A percentile compares a stretch with the other conserved stretches of the same genome.
phyloP scores from a whole-genome alignment of 345 rosid genomes.

The Cardiospermum halicacabum region DNA sequence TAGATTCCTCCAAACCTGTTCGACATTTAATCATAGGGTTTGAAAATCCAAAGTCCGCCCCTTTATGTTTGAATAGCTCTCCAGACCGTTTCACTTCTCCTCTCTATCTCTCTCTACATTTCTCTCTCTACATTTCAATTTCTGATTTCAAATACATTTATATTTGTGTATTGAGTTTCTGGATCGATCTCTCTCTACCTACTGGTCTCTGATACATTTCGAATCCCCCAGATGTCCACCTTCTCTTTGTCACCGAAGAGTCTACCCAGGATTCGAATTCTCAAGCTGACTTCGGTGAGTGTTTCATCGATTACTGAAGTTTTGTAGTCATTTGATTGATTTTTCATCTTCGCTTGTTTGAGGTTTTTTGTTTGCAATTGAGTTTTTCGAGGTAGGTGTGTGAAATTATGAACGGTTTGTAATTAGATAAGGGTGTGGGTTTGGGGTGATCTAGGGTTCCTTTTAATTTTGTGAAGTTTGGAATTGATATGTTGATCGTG shows the following conservation, averaged over 20 bases:
- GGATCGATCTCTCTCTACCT: constrained; percentile 18
- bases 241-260: constrained; percentile 12
- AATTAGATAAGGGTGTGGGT: background rate
- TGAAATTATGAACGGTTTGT: constrained; percentile 6
- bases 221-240: constrained; percentile 44
- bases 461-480: constrained; percentile 3
- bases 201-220: constrained; percentile 1
- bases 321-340: constrained; percentile 16
- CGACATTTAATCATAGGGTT: constrained; percentile 46
- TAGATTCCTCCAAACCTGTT: constrained; percentile 20
- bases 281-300: constrained; percentile 40
- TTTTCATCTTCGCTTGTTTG: constrained; percentile 5
- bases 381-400: background rate
- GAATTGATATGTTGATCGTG: constrained; percentile 11
- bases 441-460: background rate
- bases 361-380: background rate
- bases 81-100: constrained; percentile 42
- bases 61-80: constrained; percentile 53
- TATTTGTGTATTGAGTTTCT: constrained; percentile 16
- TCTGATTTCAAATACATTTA: background rate
- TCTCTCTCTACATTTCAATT: background rate
- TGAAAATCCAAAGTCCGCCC: constrained; percentile 50
- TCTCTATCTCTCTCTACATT: constrained; percentile 12
- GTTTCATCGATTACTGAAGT: background rate
- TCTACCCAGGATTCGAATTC: constrained; percentile 10